A percentile compares a stretch with the other conserved stretches of the same genome.
Conservation (phyloP, 371 early-diverging fungal species). For the Lichtheimia ramosa region DNA sequence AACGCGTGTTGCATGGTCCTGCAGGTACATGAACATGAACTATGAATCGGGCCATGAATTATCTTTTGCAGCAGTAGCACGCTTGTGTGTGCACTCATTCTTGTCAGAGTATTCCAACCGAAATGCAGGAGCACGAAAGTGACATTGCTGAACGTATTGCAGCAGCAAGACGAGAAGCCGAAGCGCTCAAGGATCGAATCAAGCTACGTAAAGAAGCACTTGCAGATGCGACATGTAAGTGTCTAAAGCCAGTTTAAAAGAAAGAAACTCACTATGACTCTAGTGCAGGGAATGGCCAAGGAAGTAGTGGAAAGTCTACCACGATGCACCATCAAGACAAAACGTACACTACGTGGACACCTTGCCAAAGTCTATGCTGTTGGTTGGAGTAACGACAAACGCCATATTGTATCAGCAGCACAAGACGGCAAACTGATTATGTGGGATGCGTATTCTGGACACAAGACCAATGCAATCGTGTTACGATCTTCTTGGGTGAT, state of each 20-base stretch:
- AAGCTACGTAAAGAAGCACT: constrained; percentile 88
- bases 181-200: constrained; percentile 91
- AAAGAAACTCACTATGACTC: neutral
- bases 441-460: constrained; percentile 95
- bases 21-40: too few relatives aligned
- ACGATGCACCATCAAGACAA: constrained; percentile 89
- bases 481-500: constrained; percentile 97
- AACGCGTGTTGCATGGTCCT: too few relatives aligned
- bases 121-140: neutral
- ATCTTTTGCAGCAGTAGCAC: too few relatives aligned
- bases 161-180: constrained; percentile 90
- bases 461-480: constrained; percentile 96
- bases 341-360: constrained; percentile 94
- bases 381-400: constrained; percentile 95
- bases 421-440: constrained; percentile 98
- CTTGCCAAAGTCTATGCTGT: constrained; percentile 96
- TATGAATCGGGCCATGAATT: too few relatives aligned
- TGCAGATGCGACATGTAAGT: constrained; percentile 89
- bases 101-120: too few relatives aligned
- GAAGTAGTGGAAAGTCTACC: constrained; percentile 75
- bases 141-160: constrained; percentile 73
- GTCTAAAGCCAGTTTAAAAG: neutral
- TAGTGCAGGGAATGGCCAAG: constrained; percentile 49
- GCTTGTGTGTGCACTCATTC: too few relatives aligned
- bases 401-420: constrained; percentile 92